Percentiles rank a stretch among this genome's conserved stretches.
Conservation (phyloP, 2,329 filamentous ascomycete species). For the Pseudocercospora fijiensis region DNA sequence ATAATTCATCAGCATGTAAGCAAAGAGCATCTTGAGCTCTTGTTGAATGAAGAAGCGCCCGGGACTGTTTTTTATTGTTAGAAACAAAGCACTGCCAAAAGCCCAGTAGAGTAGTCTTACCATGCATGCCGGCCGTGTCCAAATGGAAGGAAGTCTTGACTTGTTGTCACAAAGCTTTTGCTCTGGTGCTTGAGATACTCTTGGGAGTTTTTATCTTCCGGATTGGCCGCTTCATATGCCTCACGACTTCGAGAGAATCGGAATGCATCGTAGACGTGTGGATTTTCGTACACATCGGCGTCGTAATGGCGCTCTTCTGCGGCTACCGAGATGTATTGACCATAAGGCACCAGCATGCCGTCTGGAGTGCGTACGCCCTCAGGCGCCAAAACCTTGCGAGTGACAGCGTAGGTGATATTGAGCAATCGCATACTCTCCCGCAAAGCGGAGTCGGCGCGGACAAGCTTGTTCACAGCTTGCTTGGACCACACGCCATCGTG, state of each 20-base stretch:
- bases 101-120: constrained; percentile 1
- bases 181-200: constrained; percentile 29
- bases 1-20: constrained; percentile 41
- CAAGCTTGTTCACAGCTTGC: constrained; percentile 28
- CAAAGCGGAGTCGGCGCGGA: constrained; percentile 34
- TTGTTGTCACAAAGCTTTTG: constrained; percentile 30
- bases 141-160: constrained; percentile 35
- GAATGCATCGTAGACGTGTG: constrained; percentile 36
- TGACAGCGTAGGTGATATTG: constrained; percentile 27
- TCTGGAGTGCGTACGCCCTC: constrained; percentile 32
- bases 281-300: constrained; percentile 32
- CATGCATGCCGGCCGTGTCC: constrained; percentile 37
- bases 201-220: constrained; percentile 13
- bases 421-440: constrained; percentile 36
- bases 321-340: constrained; percentile 25
- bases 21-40: constrained; percentile 38
- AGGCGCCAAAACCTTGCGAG: constrained; percentile 32
- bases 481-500: constrained; percentile 28
- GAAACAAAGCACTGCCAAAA: neutral
- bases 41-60: constrained; percentile 35
- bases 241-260: constrained; percentile 33
- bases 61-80: constrained; percentile 29
- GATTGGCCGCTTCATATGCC: constrained; percentile 21
- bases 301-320: constrained; percentile 33
- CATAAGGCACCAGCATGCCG: constrained; percentile 29